Percentiles rank a stretch among this genome's conserved stretches.
These are phyloP conservation scores for Sarocladiaceae sp. DNA, from an alignment of 2,329 filamentous ascomycete species.

Conservation along the genomic window DNA sequence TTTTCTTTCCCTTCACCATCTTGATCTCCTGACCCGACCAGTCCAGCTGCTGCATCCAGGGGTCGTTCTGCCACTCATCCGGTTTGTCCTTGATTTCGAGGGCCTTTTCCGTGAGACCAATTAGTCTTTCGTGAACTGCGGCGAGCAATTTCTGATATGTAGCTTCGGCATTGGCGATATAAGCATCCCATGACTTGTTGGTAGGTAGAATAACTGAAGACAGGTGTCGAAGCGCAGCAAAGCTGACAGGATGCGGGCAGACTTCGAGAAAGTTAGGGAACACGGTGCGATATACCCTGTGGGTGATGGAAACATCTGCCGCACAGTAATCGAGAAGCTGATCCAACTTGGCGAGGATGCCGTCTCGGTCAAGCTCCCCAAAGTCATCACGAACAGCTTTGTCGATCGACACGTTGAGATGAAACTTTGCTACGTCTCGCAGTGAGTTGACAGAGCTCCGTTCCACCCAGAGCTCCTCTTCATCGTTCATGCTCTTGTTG, in stretches of 20 bases:
- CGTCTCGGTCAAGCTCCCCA: conserved; percentile 68
- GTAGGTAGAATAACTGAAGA: conserved; percentile 89
- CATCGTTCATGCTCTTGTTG: conserved; percentile 66
- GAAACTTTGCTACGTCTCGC: conserved; percentile 92
- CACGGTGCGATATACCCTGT: conserved; percentile 88
- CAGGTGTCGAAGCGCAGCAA: conserved; percentile 87
- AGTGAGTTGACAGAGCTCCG: conserved; percentile 93
- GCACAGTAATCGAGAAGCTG: conserved; percentile 90
- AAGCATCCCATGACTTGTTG: conserved; percentile 79
- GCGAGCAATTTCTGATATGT: conserved; percentile 73
- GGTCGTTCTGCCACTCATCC: conserved; percentile 68
- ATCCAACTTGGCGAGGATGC: conserved; percentile 65
- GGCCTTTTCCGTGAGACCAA: conserved; percentile 70
- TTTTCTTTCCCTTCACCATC: conserved; percentile 89
- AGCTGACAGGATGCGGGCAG: conserved; percentile 95
- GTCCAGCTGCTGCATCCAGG: conserved; percentile 89
- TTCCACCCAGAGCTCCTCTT: conserved; percentile 93
- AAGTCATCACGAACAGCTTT: conserved; percentile 85
- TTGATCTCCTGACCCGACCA: conserved; percentile 91
- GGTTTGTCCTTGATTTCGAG: conserved; percentile 64
- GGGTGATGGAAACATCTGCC: conserved; percentile 86
- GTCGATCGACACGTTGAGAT: conserved; percentile 85
- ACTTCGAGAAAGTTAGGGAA: conserved; percentile 84
- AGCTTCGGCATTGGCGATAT: conserved; percentile 75
- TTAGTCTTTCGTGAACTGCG: conserved; percentile 69